Conservation (phyloP, 306 rosid genomes). For the Rosa chinensis region DNA sequence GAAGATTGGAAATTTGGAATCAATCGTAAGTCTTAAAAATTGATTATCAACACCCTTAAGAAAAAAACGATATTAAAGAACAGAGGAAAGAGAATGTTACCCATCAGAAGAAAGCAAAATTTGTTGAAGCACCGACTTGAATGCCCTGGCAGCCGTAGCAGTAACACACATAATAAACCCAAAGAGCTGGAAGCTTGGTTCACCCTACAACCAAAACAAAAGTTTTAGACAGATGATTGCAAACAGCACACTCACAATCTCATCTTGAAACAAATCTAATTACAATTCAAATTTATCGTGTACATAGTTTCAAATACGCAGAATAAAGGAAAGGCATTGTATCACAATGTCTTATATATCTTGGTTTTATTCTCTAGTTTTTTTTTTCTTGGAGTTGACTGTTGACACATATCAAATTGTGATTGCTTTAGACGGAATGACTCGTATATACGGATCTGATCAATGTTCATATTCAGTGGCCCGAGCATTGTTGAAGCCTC, state of each 20-base stretch:
- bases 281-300: not conserved
- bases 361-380: too few species aligned
- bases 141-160: constrained; percentile 34
- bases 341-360: too few species aligned
- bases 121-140: constrained; percentile 29
- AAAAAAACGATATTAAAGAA: not conserved
- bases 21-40: too few species aligned
- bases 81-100: constrained; percentile 1
- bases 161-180: constrained; percentile 28
- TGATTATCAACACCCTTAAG: not conserved
- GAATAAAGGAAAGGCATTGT: too few species aligned
- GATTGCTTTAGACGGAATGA: not conserved
- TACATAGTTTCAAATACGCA: not conserved
- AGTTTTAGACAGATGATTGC: not conserved
- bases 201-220: constrained; percentile 15
- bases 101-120: constrained; percentile 31
- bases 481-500: too few species aligned
- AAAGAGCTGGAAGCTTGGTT: constrained; percentile 33
- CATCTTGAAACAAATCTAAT: not conserved
- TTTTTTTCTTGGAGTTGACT: too few species aligned
- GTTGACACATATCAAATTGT: not conserved
- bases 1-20: not conserved
- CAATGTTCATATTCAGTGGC: not conserved
- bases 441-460: not conserved
- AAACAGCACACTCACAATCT: not conserved